Evolutionary conservation across 306 rosid genomes (phyloP), one percentile per base, ranked within the genome.

Genomic region (Fragaria nilgerrensis): DNA sequence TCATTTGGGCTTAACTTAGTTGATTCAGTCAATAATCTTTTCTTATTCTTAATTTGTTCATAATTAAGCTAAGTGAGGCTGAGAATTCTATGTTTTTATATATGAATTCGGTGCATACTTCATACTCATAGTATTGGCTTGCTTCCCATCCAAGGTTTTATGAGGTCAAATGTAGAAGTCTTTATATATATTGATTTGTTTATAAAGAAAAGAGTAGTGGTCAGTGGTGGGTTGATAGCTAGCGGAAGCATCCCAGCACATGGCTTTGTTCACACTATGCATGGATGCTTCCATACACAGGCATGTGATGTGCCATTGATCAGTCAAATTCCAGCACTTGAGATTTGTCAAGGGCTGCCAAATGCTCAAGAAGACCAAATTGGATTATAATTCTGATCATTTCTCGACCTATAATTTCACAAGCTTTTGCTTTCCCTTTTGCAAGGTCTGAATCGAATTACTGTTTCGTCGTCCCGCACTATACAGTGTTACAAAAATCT

Each of bases 211-310:
- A 63, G 47, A 43, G 47, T 43, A 14, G 47, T 43, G 14, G 14
- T 43, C 47, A 1, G 13, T 25, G 7, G 72, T 47, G 52, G 52
- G 53, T 70, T 9, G 84, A 72, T 37, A 41, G 45, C 45, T 9
- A 22, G 52, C 47, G 36, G 82, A 84, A 84, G 79, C 48, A 67
- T 77, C 87, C 81, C 13, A 16, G 74, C 84, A 84, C 74, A 75
- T 75, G 77, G 56, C 80, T 20, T 11, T 83, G 82, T 76, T 86
- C 84, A 45, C 73, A 77, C 78, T 61, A 5, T 73, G 76, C 63
- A 36, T 49, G 65, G 14, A 37, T 11, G 13, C 64, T 45, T 55
- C 55, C 68, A 27, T 48, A 71, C 82, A 70, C 59, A 17, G 16
- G 25, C 65, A 67, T 63, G 76, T 79, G 74, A 36, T 44, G 17